Percentiles rank a stretch among this genome's conserved stretches.
These are phyloP conservation scores for Penicillium paxilli DNA, from an alignment of 495 filamentous ascomycete genomes.

Conservation along the genomic window DNA sequence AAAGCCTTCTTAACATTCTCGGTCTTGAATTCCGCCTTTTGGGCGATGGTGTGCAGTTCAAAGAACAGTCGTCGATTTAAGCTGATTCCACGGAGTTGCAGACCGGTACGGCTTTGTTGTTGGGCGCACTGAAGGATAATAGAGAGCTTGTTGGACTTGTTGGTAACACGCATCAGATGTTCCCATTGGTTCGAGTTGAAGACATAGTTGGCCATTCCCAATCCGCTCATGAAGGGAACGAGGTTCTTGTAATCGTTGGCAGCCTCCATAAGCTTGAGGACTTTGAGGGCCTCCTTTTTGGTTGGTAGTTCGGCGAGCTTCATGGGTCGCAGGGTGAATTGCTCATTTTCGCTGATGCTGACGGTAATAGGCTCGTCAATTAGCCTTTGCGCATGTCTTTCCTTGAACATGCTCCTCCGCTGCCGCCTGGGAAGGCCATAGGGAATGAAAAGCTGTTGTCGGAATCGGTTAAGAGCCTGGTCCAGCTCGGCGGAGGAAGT, in stretches of 20 bases:
- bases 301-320: constrained; percentile 38
- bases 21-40: constrained; percentile 42
- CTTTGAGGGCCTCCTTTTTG: constrained; percentile 30
- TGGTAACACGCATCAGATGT: constrained; percentile 44
- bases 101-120: constrained; percentile 45
- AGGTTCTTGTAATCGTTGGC: constrained; percentile 63
- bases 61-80: constrained; percentile 50
- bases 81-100: constrained; percentile 43
- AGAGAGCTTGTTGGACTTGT: constrained; percentile 36
- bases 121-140: constrained; percentile 56
- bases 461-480: constrained; percentile 52
- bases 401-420: constrained; percentile 53
- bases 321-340: constrained; percentile 53
- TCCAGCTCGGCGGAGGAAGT: constrained; percentile 55
- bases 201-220: constrained; percentile 42
- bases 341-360: constrained; percentile 56
- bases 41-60: constrained; percentile 49
- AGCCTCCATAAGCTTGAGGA: constrained; percentile 50
- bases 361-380: constrained; percentile 59
- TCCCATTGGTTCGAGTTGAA: constrained; percentile 28
- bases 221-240: constrained; percentile 55
- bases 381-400: constrained; percentile 51
- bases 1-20: constrained; percentile 34
- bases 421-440: constrained; percentile 56
- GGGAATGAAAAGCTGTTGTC: constrained; percentile 65